A percentile compares a stretch with the other conserved stretches of the same genome.
Conservation (phyloP, 805 yeast genomes). For the Yarrowia phangngaensis region DNA sequence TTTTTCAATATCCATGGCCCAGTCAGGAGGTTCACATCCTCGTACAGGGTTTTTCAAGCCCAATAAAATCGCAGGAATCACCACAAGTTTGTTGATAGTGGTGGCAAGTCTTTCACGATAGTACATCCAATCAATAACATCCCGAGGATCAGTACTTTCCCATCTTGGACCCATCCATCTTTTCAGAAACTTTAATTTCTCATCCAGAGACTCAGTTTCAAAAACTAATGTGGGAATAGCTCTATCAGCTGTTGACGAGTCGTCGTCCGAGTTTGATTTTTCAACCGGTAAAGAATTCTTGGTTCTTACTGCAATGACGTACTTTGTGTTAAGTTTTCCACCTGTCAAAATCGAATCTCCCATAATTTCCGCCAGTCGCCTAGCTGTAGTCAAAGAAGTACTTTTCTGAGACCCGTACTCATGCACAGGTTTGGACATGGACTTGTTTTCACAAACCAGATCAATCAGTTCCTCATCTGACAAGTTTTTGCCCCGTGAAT, state of each 20-base stretch:
- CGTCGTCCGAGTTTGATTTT: constrained; percentile 36
- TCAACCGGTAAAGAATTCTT: constrained; percentile 14
- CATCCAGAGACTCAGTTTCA: constrained; percentile 62
- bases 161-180: constrained; percentile 85
- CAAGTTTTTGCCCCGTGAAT: constrained; percentile 75
- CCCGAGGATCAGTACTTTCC: constrained; percentile 79
- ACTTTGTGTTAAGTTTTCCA: constrained; percentile 92
- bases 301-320: constrained; percentile 83
- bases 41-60: constrained; percentile 88
- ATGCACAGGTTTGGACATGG: constrained; percentile 85
- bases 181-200: constrained; percentile 65
- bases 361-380: constrained; percentile 84
- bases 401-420: constrained; percentile 91
- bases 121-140: constrained; percentile 89
- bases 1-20: constrained; percentile 69
- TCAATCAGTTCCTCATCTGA: constrained; percentile 94
- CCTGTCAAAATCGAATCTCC: constrained; percentile 97
- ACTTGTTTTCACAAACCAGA: constrained; percentile 91
- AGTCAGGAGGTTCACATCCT: constrained; percentile 87
- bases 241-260: constrained; percentile 90
- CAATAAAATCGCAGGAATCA: constrained; percentile 96
- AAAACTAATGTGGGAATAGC: constrained; percentile 96
- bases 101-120: constrained; percentile 88
- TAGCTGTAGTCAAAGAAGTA: constrained; percentile 93
- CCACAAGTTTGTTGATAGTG: constrained; percentile 88